Percentiles rank a stretch among this genome's conserved stretches.
Evolutionary conservation across 768 basidiomycete species (phyloP).

Genomic region (Rhizopogon vesiculosus): DNA sequence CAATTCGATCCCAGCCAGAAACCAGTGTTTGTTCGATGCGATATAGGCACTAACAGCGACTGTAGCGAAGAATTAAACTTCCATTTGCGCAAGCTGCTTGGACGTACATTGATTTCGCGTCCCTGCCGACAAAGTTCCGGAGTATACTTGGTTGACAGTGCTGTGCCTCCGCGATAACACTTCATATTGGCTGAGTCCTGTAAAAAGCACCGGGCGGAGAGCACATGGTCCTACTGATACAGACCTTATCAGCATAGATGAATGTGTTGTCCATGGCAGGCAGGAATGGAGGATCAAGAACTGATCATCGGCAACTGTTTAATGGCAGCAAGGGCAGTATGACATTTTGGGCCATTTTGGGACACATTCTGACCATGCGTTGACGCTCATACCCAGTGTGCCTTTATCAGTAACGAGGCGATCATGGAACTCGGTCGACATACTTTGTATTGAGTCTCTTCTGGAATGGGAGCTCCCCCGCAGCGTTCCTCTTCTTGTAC

Average conservation of each 20-base stretch:
- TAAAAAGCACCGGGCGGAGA: neutral
- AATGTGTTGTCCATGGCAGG: neutral
- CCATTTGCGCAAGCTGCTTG: too few species aligned
- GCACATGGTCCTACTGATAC: neutral
- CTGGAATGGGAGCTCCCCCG: too few species aligned
- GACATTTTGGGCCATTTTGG: too few species aligned
- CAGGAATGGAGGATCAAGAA: neutral
- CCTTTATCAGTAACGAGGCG: too few species aligned
- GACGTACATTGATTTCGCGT: too few species aligned
- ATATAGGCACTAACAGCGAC: neutral
- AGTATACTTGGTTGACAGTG: neutral
- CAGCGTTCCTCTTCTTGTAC: too few species aligned
- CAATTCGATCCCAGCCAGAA: neutral
- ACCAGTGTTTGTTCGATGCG: too few species aligned
- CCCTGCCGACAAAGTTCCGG: neutral
- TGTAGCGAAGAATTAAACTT: neutral
- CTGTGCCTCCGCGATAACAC: neutral
- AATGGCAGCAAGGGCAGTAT: too few species aligned
- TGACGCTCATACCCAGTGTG: too few species aligned
- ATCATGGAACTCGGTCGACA: too few species aligned
- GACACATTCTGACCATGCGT: too few species aligned
- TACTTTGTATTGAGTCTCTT: too few species aligned
- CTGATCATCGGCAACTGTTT: neutral
- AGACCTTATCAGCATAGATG: neutral
- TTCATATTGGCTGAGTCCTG: neutral